These are phyloP conservation scores for Poronia punctata DNA, from an alignment of 495 filamentous ascomycete species.

Conservation along the genomic window DNA sequence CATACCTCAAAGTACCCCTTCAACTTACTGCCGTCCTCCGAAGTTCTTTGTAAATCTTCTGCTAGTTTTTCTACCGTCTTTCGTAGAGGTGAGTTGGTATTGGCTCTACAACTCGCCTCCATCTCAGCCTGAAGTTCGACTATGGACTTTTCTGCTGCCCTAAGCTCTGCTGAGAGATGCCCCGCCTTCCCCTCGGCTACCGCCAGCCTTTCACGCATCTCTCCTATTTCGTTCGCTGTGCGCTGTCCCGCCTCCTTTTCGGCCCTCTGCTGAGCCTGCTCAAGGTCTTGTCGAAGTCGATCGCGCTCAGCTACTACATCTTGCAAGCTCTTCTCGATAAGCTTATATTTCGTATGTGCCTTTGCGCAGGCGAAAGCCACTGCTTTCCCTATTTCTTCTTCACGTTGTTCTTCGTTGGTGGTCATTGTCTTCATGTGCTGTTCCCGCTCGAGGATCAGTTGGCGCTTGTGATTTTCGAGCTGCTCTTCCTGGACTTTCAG, in stretches of 20 bases:
- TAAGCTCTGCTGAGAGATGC: conserved; percentile 6
- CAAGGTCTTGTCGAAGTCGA: conserved; percentile 17
- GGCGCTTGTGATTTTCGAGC: conserved; percentile 9
- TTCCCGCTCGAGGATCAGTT: conserved; percentile 11
- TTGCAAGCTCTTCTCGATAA: conserved; percentile 12
- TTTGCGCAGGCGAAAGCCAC: conserved; percentile 13
- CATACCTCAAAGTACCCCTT: conserved; percentile 15
- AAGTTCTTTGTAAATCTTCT: conserved; percentile 12
- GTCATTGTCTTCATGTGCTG: conserved; percentile 9
- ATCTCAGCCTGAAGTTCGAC: conserved; percentile 12
- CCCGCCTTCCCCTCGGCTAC: not conserved
- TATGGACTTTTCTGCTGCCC: conserved; percentile 11
- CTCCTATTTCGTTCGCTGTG: conserved; percentile 10
- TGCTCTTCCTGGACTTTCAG: conserved; percentile 6
- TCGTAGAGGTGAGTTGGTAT: conserved; percentile 16
- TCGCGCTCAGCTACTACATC: conserved; percentile 10
- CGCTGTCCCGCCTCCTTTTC: conserved; percentile 4
- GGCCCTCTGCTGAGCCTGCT: conserved; percentile 6
- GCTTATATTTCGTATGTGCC: conserved; percentile 6
- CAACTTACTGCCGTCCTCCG: conserved; percentile 13
- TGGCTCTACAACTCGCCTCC: conserved; percentile 19
- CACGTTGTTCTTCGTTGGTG: conserved; percentile 10
- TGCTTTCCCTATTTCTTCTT: conserved; percentile 12
- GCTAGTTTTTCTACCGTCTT: conserved; percentile 16
- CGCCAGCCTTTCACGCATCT: conserved; percentile 12